Evolutionary conservation across 345 rosid species (phyloP), one percentile per base, ranked within the genome.

Genomic region (Citrus inodora): DNA sequence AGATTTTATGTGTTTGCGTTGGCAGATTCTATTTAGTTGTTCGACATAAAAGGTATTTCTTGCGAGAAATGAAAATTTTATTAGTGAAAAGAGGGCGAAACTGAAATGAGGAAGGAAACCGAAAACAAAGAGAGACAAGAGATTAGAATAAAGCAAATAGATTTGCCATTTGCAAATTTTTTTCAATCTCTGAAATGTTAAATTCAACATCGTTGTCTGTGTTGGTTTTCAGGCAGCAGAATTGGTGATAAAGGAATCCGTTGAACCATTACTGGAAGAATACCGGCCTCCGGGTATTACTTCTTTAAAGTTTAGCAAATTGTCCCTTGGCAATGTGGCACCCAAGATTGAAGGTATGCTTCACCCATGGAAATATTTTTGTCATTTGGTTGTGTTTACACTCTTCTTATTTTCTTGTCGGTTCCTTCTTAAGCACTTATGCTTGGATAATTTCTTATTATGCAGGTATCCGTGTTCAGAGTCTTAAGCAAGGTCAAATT

Each of bases 221-320:
- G 60, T 77, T 73, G 76, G 78, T 85, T 82, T 67, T 73, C 88
- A 94, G 98, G 99, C 99, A 28, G 99, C 98, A 74, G 89, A 95
- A 35, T 71, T 89, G 83, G 95, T 97, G 72, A 89, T 97, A 55
- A 89, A 85, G 85, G 99, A 97, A 85, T 93, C 99, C 71, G 99
- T 97, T 78, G 99, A 97, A 81, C 99, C 99, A 19, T 82, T 97
- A 40, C 84, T 97, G 82, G 99, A 97, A 89, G 94, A 94, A 68
- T 97, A 97, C 83, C 88, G 98, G 71, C 99, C 98, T 70, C 83
- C 98, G 11, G 99, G 98, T 83, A 94, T 97, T 65, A 90, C 99
- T 81, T 91, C 98, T 16, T 75, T 97, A 61, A 97, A 92, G 87
- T 94, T 97, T 81, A 97, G 77, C 84, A 97, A 94, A 82, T 80